A percentile compares a stretch with the other conserved stretches of the same genome.
Evolutionary conservation across 371 early-diverging fungal species (phyloP).

Genomic region (Conidiobolus incongruus): DNA sequence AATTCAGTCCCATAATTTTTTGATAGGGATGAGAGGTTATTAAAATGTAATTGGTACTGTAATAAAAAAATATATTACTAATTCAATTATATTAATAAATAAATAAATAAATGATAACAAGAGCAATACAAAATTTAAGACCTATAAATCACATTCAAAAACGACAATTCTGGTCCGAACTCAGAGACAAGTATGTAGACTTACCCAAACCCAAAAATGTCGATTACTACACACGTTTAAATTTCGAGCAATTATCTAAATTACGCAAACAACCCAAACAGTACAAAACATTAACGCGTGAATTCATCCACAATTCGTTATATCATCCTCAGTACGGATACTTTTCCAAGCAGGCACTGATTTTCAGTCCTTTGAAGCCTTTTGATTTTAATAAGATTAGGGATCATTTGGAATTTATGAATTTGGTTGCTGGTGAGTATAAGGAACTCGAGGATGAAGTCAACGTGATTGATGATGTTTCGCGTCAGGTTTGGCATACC

Average conservation of each 20-base stretch:
- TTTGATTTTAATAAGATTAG: constrained; percentile 15
- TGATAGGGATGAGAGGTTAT: too few relatives aligned
- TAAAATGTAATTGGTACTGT: too few relatives aligned
- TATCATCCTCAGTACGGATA: constrained; percentile 93
- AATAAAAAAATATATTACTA: too few relatives aligned
- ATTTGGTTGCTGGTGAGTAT: constrained; percentile 53
- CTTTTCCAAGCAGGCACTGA: constrained; percentile 84
- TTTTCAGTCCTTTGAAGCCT: constrained; percentile 22
- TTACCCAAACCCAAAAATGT: not conserved
- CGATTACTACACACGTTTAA: constrained; percentile 5
- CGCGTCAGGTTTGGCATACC: constrained; percentile 91
- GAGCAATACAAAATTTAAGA: too few relatives aligned
- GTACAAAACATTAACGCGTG: constrained; percentile 52
- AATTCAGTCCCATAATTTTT: too few relatives aligned
- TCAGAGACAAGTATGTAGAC: not conserved
- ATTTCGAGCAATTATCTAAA: constrained; percentile 1
- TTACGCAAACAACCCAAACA: constrained; percentile 19
- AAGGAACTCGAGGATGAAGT: constrained; percentile 44
- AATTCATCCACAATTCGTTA: constrained; percentile 87
- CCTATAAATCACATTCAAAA: too few relatives aligned
- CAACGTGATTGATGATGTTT: constrained; percentile 24
- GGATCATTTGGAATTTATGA: constrained; percentile 65
- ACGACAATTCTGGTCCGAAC: too few relatives aligned
- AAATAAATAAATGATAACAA: too few relatives aligned
- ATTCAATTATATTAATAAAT: too few relatives aligned